Evolutionary conservation across 176 grass and related monocot genomes (phyloP).

Genomic region (sorghum (Sorghum bicolor)): Sorghum_bicolor_NCBIv3 NC_012873.2:1526501-1527000

Average conservation of each 20-base stretch:
- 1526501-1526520: neutral
- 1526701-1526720: constrained; percentile 7
- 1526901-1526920: constrained; percentile 71
- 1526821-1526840: constrained; percentile 60
- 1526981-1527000: constrained; percentile 14
- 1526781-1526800: neutral
- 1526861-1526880: constrained; percentile 76
- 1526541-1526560: neutral
- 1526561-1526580: constrained; percentile 3
- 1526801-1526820: constrained; percentile 51
- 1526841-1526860: constrained; percentile 42
- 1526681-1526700: neutral
- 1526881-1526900: constrained; percentile 76
- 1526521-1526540: neutral
- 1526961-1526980: neutral
- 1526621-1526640: neutral
- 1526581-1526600: neutral
- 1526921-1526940: constrained; percentile 77
- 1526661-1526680: no score
- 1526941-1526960: constrained; percentile 3
- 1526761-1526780: neutral
- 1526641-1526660: neutral
- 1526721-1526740: neutral
- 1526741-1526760: neutral
- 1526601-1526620: neutral